Evolutionary conservation across 768 basidiomycete genomes (phyloP).

Genomic region (Suillus spraguei): DNA sequence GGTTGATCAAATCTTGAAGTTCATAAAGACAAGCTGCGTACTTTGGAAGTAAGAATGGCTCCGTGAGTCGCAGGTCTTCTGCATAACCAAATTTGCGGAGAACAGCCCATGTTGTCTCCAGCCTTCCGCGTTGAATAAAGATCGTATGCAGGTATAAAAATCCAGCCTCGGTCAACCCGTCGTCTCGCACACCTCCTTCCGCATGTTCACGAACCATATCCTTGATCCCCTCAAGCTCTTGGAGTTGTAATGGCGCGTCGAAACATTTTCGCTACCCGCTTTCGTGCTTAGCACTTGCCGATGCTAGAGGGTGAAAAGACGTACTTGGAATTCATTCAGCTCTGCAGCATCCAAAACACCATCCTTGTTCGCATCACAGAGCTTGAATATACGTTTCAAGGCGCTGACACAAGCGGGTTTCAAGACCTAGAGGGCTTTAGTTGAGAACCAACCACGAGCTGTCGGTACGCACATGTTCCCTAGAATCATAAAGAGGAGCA

Average conservation of each 20-base stretch:
- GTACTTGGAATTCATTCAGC: conserved; percentile 95
- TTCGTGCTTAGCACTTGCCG: conserved; percentile 12
- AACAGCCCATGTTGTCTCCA: conserved; percentile 98
- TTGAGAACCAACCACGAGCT: conserved; percentile 16
- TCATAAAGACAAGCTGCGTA: conserved; percentile 40
- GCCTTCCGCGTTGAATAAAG: conserved; percentile 93
- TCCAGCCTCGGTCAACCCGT: conserved; percentile 88
- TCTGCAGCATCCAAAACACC: conserved; percentile 88
- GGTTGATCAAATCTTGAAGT: conserved; percentile 17
- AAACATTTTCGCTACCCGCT: conserved; percentile 85
- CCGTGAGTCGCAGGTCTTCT: conserved; percentile 88
- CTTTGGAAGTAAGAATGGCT: conserved; percentile 89
- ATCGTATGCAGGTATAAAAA: conserved; percentile 95
- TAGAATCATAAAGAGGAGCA: conserved; percentile 94
- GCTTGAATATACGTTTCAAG: conserved; percentile 90
- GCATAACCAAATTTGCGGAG: conserved; percentile 95
- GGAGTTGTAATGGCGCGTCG: conserved; percentile 85
- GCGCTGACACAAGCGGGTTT: conserved; percentile 92
- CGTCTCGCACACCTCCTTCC: conserved; percentile 71
- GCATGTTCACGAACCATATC: conserved; percentile 86
- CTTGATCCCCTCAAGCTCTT: conserved; percentile 96
- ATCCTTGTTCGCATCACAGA: conserved; percentile 95
- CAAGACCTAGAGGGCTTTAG: conserved; percentile 58
- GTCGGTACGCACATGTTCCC: conserved; percentile 78
- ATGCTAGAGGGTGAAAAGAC: conserved; percentile 3